phyloP scores from a whole-genome alignment of 768 basidiomycete genomes.

The Tricholoma terreum region DNA sequence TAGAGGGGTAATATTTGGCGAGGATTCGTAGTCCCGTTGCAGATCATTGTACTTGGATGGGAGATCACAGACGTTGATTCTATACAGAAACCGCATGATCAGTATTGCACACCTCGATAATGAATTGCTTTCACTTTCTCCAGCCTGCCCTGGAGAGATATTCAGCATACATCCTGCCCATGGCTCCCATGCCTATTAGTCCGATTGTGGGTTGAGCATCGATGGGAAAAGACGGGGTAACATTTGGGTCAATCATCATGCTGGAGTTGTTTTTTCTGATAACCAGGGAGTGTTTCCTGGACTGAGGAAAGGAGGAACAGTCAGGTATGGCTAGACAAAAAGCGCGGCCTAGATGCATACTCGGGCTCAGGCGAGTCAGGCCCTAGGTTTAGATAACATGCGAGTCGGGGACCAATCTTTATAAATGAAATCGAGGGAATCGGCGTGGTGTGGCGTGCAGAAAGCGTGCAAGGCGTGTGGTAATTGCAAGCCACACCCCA shows the following conservation, averaged over 20 bases:
- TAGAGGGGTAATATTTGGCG: conserved; percentile 63
- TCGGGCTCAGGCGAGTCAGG: no score
- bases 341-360: no score
- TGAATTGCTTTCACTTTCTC: conserved; percentile 57
- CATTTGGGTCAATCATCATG: conserved; percentile 24
- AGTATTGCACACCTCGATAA: neutral
- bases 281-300: no score
- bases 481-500: no score
- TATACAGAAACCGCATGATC: conserved; percentile 27
- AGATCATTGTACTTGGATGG: conserved; percentile 71
- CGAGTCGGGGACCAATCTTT: no score
- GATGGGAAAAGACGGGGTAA: conserved; percentile 30
- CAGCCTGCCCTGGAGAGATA: conserved; percentile 78
- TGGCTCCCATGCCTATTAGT: conserved; percentile 95
- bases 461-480: no score
- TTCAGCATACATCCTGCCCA: conserved; percentile 93
- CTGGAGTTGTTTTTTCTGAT: neutral
- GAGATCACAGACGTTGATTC: conserved; percentile 87
- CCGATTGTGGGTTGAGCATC: conserved; percentile 74
- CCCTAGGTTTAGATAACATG: no score
- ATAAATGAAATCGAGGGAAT: no score
- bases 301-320: no score
- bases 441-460: no score
- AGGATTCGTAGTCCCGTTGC: conserved; percentile 47
- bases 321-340: no score